These are phyloP conservation scores for Pholiota molesta DNA, from an alignment of 768 basidiomycete species.

Conservation along the genomic window DNA sequence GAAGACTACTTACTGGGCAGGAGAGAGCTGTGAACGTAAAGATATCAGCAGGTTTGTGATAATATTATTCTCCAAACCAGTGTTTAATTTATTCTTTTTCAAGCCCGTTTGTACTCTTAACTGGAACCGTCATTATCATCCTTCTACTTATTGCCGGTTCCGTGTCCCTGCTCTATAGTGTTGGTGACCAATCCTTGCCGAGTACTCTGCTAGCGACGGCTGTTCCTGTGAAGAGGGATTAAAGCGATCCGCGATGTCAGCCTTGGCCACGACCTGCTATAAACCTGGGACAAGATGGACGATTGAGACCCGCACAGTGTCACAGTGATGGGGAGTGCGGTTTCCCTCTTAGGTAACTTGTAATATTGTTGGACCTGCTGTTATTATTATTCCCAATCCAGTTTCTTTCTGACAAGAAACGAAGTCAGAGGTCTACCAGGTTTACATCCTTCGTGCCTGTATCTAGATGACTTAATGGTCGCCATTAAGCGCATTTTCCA, in stretches of 20 bases:
- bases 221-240: slow-evolving; percentile 57
- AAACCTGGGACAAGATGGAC: not conserved
- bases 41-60: slow-evolving; percentile 77
- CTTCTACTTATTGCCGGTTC: slow-evolving; percentile 70
- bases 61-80: slow-evolving; percentile 1
- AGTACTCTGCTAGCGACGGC: slow-evolving; percentile 71
- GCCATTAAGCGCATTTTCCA: not conserved
- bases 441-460: not conserved
- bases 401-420: slow-evolving; percentile 3
- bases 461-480: not conserved
- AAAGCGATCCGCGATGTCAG: slow-evolving; percentile 6
- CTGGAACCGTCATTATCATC: slow-evolving; percentile 68
- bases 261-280: not conserved
- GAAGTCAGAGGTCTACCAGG: not conserved
- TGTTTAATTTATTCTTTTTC: slow-evolving; percentile 12
- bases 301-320: not conserved
- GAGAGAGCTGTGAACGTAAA: slow-evolving; percentile 73
- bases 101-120: slow-evolving; percentile 76
- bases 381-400: slow-evolving; percentile 14
- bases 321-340: not conserved
- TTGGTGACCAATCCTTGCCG: slow-evolving; percentile 69
- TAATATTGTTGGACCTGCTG: slow-evolving; percentile 9
- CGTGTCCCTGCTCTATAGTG: slow-evolving; percentile 62
- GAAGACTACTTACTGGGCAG: slow-evolving; percentile 72
- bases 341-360: slow-evolving; percentile 10